Evolutionary conservation across 345 rosid genomes (phyloP).

Genomic region (Melaleuca alternifolia): DNA sequence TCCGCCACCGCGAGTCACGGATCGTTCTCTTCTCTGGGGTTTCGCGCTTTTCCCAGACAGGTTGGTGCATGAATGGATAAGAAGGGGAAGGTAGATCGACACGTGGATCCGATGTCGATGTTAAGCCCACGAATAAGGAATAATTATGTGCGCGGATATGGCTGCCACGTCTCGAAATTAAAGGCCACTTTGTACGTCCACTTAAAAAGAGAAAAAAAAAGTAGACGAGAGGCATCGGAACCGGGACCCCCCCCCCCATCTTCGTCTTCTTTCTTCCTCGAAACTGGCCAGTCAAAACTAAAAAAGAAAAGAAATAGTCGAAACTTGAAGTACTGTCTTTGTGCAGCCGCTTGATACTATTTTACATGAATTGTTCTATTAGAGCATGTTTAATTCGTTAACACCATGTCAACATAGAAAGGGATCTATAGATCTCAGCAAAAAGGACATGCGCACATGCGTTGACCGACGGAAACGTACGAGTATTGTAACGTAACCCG

Average conservation of each 20-base stretch:
- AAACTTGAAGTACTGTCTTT: no score
- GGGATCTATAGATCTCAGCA: background rate
- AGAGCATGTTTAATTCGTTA: background rate
- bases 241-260: background rate
- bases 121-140: background rate
- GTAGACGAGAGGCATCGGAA: background rate
- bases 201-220: background rate
- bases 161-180: background rate
- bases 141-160: background rate
- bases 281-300: background rate
- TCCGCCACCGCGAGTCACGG: background rate
- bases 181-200: background rate
- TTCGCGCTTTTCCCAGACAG: background rate
- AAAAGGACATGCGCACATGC: background rate
- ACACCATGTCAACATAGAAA: background rate
- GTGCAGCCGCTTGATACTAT: no score
- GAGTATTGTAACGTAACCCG: no score
- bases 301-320: no score
- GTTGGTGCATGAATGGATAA: background rate
- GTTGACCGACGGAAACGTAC: background rate
- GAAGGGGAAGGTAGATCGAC: background rate
- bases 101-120: background rate
- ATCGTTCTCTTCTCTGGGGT: background rate
- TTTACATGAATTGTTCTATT: no score
- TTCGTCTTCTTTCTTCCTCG: background rate